These are phyloP conservation scores for Pugionium cornutum DNA, from an alignment of 345 rosid genomes.

Conservation along the genomic window DNA sequence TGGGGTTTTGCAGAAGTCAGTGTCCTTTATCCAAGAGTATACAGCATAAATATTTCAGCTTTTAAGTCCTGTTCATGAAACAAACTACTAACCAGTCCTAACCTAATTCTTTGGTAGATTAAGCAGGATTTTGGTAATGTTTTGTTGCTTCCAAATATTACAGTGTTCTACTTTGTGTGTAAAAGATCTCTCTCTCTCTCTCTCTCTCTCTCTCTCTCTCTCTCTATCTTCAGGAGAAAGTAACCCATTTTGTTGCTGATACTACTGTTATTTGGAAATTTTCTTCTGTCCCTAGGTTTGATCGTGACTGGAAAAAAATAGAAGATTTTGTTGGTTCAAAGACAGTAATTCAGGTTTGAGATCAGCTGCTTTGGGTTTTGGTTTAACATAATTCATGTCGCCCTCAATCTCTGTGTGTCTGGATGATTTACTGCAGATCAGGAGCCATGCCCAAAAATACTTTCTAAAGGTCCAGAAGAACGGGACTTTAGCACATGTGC, in stretches of 20 bases:
- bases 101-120: not conserved
- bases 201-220: not conserved
- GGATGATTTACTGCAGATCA: slow-evolving; percentile 51
- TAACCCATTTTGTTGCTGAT: slow-evolving; percentile 10
- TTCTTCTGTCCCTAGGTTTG: slow-evolving; percentile 53
- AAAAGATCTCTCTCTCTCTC: not conserved
- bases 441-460: slow-evolving; percentile 92
- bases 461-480: slow-evolving; percentile 80
- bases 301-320: slow-evolving; percentile 91
- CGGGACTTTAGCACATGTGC: slow-evolving; percentile 79
- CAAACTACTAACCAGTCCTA: too few species aligned
- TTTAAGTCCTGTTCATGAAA: not conserved
- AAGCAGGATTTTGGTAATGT: not conserved
- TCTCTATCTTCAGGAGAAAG: not conserved
- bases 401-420: slow-evolving; percentile 1
- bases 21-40: too few species aligned
- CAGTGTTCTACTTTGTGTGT: not conserved
- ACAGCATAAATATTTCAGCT: too few species aligned
- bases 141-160: not conserved
- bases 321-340: slow-evolving; percentile 89
- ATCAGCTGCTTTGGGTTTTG: slow-evolving; percentile 14
- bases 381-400: not conserved
- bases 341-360: slow-evolving; percentile 81
- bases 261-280: not conserved
- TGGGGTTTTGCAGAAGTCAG: too few species aligned